Evolutionary conservation across 768 basidiomycete genomes (phyloP).

Genomic region (Pleurotus platypus): DNA sequence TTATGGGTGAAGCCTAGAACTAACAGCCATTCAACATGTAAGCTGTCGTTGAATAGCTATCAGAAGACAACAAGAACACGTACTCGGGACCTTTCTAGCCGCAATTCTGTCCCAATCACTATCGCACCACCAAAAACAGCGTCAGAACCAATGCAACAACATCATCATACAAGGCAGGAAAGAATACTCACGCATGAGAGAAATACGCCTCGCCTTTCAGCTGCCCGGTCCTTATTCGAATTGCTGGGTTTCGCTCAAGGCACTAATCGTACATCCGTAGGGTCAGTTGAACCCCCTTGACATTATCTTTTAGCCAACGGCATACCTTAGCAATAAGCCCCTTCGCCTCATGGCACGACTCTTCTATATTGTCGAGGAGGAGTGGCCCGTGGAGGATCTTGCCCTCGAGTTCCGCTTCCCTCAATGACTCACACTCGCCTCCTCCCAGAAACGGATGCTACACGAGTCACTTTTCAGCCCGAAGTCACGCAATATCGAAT

Average conservation of each 20-base stretch:
- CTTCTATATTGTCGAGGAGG: conserved; percentile 20
- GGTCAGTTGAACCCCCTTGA: background rate
- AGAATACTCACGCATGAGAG: conserved; percentile 35
- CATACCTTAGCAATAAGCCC: conserved; percentile 46
- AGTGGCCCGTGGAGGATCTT: conserved; percentile 29
- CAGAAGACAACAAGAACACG: background rate
- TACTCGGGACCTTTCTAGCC: background rate
- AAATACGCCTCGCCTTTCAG: conserved; percentile 51
- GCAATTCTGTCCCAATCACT: background rate
- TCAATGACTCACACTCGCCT: conserved; percentile 16
- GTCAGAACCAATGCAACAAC: background rate
- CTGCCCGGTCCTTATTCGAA: conserved; percentile 36
- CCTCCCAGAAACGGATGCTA: conserved; percentile 39
- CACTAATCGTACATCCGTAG: conserved; percentile 33
- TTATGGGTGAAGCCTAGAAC: background rate
- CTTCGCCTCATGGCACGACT: conserved; percentile 26
- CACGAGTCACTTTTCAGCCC: background rate
- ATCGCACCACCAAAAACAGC: background rate
- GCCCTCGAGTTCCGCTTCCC: conserved; percentile 24
- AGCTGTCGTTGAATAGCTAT: background rate
- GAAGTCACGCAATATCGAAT: background rate
- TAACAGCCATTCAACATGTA: background rate
- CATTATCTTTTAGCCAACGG: background rate
- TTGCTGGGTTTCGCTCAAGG: conserved; percentile 49
- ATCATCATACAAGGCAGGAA: conserved; percentile 4